Base-by-base conservation (phyloP, 139 green algal species). In the Volvox reticuliferus region DNA sequence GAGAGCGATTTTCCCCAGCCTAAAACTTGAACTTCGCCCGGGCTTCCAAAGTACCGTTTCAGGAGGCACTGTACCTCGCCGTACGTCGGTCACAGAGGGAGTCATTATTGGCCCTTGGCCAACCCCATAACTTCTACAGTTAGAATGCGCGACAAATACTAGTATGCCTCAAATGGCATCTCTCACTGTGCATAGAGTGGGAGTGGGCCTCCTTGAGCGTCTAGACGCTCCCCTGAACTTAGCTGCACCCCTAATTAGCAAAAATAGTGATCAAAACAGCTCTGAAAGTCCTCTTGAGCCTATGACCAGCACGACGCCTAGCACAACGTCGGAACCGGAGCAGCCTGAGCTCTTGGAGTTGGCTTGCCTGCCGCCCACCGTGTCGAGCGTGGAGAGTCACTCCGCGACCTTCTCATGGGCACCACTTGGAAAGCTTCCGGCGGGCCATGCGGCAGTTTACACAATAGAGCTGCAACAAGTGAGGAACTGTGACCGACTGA, bases 381-480 rank as follows among this genome's bases (percentile, higher is more conserved):
- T 89, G 1, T 36, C 24, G 9, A 32, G 17, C 68, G 16, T 81
- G 6, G 67, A 68, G 36, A 33, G 26, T n/a, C 67, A 67, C 68
- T 44, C 36, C 17, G 84, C 84, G 12, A 68, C 36, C 16, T 81
- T 89, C 68, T 81, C 68, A n/a, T 89, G 84, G 84, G 26, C 26
- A 19, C 26, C 84, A 17, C 24, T 89, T 5, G 26, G 36, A 2
- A 80, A 81, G 67, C 26, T 89, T 12, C 84, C 84, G 12, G 26
- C 36, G 0, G 84, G 84, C 0, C 36, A 71, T 18, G 19, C 21
- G 26, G 26, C 84, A 0, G 6, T 18, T 12, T 89, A 89, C n/a
- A 28, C 69, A 55, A 32, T 89, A 13, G 85, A 89, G 44, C 68
- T 89, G 26, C 85, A 89, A 12, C 85, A 89, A 78, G 85, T 82